These are phyloP conservation scores for Citrus reticulata DNA, from an alignment of 345 rosid genomes.

Conservation along the genomic window DNA sequence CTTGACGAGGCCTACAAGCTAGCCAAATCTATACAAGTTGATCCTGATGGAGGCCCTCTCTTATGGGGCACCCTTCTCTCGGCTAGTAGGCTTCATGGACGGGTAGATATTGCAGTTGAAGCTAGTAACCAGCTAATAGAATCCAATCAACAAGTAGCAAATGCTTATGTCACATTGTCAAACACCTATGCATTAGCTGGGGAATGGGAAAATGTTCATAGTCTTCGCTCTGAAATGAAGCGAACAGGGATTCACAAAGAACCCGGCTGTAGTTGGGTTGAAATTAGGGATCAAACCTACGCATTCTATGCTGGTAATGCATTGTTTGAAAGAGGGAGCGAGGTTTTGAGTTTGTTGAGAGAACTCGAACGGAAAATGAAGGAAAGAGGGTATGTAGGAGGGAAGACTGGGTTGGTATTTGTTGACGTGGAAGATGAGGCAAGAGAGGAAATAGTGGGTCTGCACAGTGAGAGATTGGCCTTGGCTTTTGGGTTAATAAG, in stretches of 20 bases:
- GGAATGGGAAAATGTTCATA: conserved; percentile 55
- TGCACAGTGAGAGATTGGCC: conserved; percentile 79
- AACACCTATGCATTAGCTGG: conserved; percentile 60
- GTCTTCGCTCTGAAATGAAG: conserved; percentile 61
- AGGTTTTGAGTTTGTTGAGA: conserved; percentile 41
- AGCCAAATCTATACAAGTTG: conserved; percentile 45
- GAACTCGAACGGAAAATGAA: conserved; percentile 57
- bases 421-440: conserved; percentile 70
- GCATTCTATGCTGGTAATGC: conserved; percentile 59
- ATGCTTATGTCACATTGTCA: conserved; percentile 65
- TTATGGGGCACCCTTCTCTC: conserved; percentile 82
- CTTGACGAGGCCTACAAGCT: conserved; percentile 62
- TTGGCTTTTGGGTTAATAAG: conserved; percentile 53
- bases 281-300: conserved; percentile 41
- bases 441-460: conserved; percentile 42
- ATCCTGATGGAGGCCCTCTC: conserved; percentile 46
- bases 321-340: conserved; percentile 34
- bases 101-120: conserved; percentile 63
- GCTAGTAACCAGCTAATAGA: conserved; percentile 52
- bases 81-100: conserved; percentile 66
- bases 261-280: conserved; percentile 84
- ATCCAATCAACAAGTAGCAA: conserved; percentile 55
- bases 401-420: conserved; percentile 38
- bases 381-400: conserved; percentile 48
- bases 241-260: conserved; percentile 54